Evolutionary conservation across 768 basidiomycete genomes (phyloP).

Genomic region (Phanerodontia chrysosporium): DNA sequence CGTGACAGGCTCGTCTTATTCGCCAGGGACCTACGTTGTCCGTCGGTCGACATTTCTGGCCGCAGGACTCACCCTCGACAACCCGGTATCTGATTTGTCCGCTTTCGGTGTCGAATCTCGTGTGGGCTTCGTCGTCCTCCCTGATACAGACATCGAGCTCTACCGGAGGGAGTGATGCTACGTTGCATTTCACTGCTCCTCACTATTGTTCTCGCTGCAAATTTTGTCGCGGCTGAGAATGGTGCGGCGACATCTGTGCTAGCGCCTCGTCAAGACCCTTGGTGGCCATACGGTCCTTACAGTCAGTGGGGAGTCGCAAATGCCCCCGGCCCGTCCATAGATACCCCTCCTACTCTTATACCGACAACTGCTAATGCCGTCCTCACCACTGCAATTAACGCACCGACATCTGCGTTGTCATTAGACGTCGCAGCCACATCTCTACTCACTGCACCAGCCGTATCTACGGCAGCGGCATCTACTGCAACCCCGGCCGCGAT

Average conservation of each 20-base stretch:
- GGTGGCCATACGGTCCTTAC: constrained; percentile 33
- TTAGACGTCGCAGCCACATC: background rate
- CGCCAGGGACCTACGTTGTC: constrained; percentile 68
- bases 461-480: background rate
- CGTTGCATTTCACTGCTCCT: background rate
- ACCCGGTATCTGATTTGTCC: constrained; percentile 40
- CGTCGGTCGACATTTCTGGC: constrained; percentile 78
- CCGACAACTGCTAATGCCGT: background rate
- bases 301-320: constrained; percentile 11
- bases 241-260: background rate
- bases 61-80: constrained; percentile 65
- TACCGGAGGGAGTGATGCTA: background rate
- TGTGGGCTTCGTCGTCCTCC: constrained; percentile 19
- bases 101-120: constrained; percentile 32
- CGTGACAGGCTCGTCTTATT: constrained; percentile 65
- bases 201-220: background rate
- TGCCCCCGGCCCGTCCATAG: background rate
- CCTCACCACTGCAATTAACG: no score
- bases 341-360: background rate
- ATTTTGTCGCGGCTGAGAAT: background rate
- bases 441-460: background rate
- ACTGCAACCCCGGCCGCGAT: constrained; percentile 4
- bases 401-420: background rate
- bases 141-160: constrained; percentile 8
- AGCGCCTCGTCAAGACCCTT: constrained; percentile 7